Conservation (phyloP, 2,329 filamentous ascomycete genomes). For the Tolypocladium tundrense region DNA sequence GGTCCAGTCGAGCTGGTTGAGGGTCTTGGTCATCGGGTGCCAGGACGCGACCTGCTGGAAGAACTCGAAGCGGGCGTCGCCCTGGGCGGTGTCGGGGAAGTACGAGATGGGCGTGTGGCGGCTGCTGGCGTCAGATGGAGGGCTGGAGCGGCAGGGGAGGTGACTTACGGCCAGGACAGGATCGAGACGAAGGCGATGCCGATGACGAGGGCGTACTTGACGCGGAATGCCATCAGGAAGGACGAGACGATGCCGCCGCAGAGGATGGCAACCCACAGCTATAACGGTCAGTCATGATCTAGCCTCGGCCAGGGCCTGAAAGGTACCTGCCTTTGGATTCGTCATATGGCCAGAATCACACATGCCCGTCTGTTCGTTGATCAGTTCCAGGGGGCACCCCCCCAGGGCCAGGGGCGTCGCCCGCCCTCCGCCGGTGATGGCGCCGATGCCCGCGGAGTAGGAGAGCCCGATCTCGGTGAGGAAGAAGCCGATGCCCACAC, state of each 20-base stretch:
- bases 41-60: conserved; percentile 65
- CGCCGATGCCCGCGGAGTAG: conserved; percentile 73
- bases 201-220: conserved; percentile 66
- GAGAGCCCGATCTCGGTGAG: conserved; percentile 57
- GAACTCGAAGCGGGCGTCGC: conserved; percentile 56
- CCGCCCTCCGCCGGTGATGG: conserved; percentile 57
- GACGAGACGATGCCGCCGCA: conserved; percentile 70
- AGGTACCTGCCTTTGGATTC: conserved; percentile 51
- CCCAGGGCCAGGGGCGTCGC: conserved; percentile 67
- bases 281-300: conserved; percentile 2
- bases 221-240: conserved; percentile 67
- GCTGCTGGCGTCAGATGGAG: conserved; percentile 10
- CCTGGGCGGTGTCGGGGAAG: conserved; percentile 56
- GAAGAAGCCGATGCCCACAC: conserved; percentile 55
- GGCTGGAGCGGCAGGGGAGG: not conserved
- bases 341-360: conserved; percentile 59
- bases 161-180: conserved; percentile 60
- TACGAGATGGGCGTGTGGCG: conserved; percentile 61
- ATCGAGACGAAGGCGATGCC: conserved; percentile 64
- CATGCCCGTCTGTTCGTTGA: conserved; percentile 34
- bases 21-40: conserved; percentile 54
- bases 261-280: conserved; percentile 81
- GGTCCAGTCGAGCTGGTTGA: conserved; percentile 58
- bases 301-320: not conserved
- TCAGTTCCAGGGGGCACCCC: conserved; percentile 54